phyloP scores from a whole-genome alignment of 768 basidiomycete genomes.

The Rhodosporidiobolus odoratus region DNA sequence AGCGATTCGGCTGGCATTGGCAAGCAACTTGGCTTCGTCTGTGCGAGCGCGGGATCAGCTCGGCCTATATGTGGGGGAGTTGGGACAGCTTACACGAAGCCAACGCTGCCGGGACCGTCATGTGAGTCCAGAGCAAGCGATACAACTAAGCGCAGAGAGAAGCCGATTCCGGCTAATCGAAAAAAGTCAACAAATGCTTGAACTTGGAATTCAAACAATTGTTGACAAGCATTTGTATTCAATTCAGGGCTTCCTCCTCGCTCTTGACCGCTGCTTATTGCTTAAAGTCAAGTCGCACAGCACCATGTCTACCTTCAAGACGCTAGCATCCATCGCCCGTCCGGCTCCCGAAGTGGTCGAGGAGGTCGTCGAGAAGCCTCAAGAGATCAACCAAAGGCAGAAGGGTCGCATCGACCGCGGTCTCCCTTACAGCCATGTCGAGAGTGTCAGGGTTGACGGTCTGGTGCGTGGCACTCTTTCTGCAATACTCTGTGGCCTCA shows the following conservation, averaged over 20 bases:
- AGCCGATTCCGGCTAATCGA: too few relatives aligned
- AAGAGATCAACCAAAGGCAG: conserved; percentile 21
- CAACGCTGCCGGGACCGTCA: too few relatives aligned
- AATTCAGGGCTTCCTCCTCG: not conserved
- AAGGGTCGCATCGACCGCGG: conserved; percentile 24
- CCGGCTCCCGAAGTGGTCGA: conserved; percentile 18
- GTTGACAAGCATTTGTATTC: too few relatives aligned
- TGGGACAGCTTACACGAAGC: not conserved
- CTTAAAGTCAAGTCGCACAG: not conserved
- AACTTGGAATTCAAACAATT: too few relatives aligned
- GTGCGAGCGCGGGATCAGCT: not conserved
- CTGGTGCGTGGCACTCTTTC: conserved; percentile 21
- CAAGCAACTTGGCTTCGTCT: conserved; percentile 56
- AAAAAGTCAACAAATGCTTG: too few relatives aligned
- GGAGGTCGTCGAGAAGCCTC: conserved; percentile 4
- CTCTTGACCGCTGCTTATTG: not conserved
- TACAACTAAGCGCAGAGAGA: too few relatives aligned
- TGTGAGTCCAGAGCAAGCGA: too few relatives aligned
- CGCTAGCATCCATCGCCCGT: conserved; percentile 28
- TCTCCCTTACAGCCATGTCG: conserved; percentile 25
- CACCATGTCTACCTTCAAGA: conserved; percentile 21
- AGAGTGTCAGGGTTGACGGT: conserved; percentile 37
- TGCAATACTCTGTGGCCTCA: not conserved
- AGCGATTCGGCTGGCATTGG: conserved; percentile 77
- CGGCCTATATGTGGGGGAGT: not conserved